A percentile compares a stretch with the other conserved stretches of the same genome.
Evolutionary conservation across 768 basidiomycete genomes (phyloP).

Genomic region (Grammothele lineata): DNA sequence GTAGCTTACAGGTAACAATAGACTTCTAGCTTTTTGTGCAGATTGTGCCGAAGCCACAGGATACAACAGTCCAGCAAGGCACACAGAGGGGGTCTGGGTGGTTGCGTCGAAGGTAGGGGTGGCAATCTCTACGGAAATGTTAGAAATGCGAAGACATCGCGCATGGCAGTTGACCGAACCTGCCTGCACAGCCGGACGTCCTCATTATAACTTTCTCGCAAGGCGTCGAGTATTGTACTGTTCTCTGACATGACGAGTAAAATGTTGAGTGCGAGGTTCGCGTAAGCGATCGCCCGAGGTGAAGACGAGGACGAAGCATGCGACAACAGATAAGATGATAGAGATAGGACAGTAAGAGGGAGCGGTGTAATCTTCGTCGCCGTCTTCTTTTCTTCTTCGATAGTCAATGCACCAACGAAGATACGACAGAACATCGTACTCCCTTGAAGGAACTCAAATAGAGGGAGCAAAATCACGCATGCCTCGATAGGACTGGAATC

Average conservation of each 20-base stretch:
- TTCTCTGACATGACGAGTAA: conserved; percentile 51
- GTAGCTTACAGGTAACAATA: conserved; percentile 49
- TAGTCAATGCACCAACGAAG: conserved; percentile 30
- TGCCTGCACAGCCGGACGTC: conserved; percentile 60
- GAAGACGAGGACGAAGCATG: conserved; percentile 63
- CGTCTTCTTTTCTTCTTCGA: conserved; percentile 21
- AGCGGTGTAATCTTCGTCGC: conserved; percentile 30
- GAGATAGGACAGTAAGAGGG: conserved; percentile 45
- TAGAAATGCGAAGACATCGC: background rate
- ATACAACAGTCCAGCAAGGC: conserved; percentile 65
- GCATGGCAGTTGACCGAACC: conserved; percentile 31
- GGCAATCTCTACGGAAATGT: conserved; percentile 42
- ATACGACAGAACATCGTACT: conserved; percentile 49
- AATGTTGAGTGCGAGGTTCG: conserved; percentile 50
- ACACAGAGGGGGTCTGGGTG: conserved; percentile 45
- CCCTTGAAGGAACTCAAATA: conserved; percentile 55
- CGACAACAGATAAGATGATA: conserved; percentile 62
- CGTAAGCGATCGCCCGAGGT: conserved; percentile 57
- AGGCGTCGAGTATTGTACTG: conserved; percentile 39
- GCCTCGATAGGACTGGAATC: conserved; percentile 56
- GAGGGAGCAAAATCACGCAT: conserved; percentile 50
- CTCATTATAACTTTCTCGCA: conserved; percentile 38
- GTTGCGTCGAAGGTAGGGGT: conserved; percentile 36
- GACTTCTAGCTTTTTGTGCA: conserved; percentile 58
- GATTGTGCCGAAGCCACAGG: conserved; percentile 67